These are phyloP conservation scores for Golovinomyces cichoracearum DNA, from an alignment of 2,329 filamentous ascomycete genomes.

Conservation along the genomic window DNA sequence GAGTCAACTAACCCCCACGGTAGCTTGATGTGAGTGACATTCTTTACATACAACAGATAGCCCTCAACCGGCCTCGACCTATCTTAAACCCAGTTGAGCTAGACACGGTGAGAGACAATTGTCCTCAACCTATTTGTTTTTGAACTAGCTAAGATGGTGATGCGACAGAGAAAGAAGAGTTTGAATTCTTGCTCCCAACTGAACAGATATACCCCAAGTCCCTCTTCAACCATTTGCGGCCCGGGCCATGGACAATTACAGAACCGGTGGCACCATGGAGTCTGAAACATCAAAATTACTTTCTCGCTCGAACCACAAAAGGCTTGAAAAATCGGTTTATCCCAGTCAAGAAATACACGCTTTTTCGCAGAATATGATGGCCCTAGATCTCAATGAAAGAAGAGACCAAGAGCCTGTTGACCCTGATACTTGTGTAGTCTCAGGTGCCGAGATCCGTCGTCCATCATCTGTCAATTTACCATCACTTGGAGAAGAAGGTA, in stretches of 20 bases:
- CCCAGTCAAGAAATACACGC: slow-evolving; percentile 56
- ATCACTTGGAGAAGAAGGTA: slow-evolving; percentile 68
- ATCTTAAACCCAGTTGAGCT: no score
- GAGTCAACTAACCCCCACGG: no score
- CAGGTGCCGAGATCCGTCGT: slow-evolving; percentile 23
- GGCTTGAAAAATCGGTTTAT: slow-evolving; percentile 47
- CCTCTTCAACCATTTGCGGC: slow-evolving; percentile 36
- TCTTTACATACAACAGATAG: no score
- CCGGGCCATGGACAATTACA: slow-evolving; percentile 17
- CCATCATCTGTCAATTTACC: slow-evolving; percentile 57
- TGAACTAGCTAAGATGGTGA: no score
- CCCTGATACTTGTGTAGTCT: slow-evolving; percentile 9
- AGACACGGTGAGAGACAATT: no score
- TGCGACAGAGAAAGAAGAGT: no score
- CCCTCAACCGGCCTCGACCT: no score
- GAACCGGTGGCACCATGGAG: slow-evolving; percentile 12
- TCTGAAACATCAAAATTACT: slow-evolving; percentile 44
- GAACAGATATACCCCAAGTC: slow-evolving; percentile 22
- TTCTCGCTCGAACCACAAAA: slow-evolving; percentile 42
- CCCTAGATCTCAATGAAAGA: slow-evolving; percentile 5
- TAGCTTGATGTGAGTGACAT: no score
- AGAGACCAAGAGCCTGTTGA: background rate
- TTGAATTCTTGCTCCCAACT: no score
- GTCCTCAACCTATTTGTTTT: no score
- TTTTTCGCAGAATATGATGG: slow-evolving; percentile 54